Base-by-base conservation (phyloP, 169 alveolate genomes). In the Amoebophrya sp. region DNA sequence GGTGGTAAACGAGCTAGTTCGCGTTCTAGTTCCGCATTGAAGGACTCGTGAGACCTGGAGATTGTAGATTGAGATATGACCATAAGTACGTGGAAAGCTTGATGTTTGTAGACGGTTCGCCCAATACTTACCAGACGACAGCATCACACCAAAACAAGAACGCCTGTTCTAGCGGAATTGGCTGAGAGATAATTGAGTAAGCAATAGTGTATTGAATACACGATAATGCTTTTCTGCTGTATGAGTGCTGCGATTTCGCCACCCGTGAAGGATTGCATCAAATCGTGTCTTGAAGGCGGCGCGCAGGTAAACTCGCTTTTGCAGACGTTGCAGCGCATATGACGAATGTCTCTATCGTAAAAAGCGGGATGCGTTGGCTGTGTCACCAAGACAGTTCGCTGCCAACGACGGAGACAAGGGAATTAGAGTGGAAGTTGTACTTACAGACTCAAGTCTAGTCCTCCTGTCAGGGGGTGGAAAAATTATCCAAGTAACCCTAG, bases 211-310 rank as follows among this genome's bases (percentile, higher is more conserved):
- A 47, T 47, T 18, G 65, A 6, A 12, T 47, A 47, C 65, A 47
- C 65, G 65, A 47, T 47, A 47, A 47, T 18, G 65, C 65, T 47
- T 18, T 47, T 47, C 18, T 47, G 29, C 65, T 47, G 65, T 47
- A 47, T 47, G 65, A 47, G 65, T 18, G 65, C 65, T 47, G 65
- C 65, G 0, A 26, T 41, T 91, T 91, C 93, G 12, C 91, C 91
- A 41, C 93, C 93, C 26, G 93, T 92, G 92, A 89, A 92, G 90
- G 92, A 92, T 18, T 89, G 92, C 93, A 92, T 92, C 23, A 92
- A 91, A 53, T 89, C 93, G 47, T 92, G 93, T 36, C 93, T 92
- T 10, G 93, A 89, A 3, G 93, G 93, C n/a, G 93, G 93, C 33
- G 92, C 90, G 41, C 93, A 92, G 40, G 93, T 92, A 89, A 92